These are phyloP conservation scores for Nemophila menziesii DNA, from an alignment of 257 asterid species.

Conservation along the genomic window DNA sequence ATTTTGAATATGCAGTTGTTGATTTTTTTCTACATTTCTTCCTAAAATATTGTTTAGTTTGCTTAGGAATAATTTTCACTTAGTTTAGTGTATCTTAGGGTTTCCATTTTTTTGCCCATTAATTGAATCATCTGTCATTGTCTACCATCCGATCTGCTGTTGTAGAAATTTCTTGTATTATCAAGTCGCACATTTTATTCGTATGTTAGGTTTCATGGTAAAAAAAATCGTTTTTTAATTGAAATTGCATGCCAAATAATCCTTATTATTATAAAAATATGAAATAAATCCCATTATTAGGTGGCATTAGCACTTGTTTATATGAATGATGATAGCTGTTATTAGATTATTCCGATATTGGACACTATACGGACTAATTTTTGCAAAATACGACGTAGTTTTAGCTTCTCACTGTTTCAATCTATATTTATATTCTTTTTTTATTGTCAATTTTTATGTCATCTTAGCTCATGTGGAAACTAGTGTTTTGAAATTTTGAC, in stretches of 20 bases:
- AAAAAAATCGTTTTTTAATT: too few relatives aligned
- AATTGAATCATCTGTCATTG: neutral
- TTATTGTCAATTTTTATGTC: neutral
- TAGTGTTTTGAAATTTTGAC: too few relatives aligned
- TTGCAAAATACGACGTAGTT: neutral
- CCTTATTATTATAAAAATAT: too few relatives aligned
- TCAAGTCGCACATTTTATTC: too few relatives aligned
- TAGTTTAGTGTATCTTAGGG: neutral
- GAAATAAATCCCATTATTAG: too few relatives aligned
- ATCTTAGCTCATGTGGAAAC: too few relatives aligned
- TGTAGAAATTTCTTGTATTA: neutral
- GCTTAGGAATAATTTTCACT: neutral
- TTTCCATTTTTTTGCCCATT: neutral
- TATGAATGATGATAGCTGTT: neutral
- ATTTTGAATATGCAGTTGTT: too few relatives aligned
- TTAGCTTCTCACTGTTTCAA: neutral
- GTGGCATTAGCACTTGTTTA: neutral
- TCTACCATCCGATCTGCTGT: neutral
- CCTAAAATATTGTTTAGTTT: too few relatives aligned
- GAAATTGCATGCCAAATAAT: too few relatives aligned
- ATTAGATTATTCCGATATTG: neutral
- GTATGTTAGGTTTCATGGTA: neutral
- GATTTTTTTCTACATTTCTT: too few relatives aligned
- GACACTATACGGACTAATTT: neutral
- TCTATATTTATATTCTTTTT: too few relatives aligned